phyloP scores from a whole-genome alignment of 2,329 filamentous ascomycete genomes.

The Cercospora sesami region DNA sequence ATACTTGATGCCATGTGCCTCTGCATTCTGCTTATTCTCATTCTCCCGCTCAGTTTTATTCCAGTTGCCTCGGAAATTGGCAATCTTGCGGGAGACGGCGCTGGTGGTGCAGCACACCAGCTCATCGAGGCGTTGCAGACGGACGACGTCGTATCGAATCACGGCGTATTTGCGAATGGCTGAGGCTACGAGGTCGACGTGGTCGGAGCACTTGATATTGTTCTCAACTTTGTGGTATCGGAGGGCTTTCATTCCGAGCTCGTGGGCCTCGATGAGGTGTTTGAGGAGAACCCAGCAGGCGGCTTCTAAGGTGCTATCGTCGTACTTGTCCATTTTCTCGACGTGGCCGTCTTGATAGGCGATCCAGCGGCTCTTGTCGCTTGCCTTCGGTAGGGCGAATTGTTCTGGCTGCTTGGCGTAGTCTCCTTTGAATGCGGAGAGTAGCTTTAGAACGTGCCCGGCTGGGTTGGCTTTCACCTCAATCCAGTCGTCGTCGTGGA shows the following conservation, averaged over 20 bases:
- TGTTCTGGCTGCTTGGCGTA: conserved; percentile 15
- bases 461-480: conserved; percentile 14
- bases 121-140: conserved; percentile 21
- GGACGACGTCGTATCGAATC: conserved; percentile 25
- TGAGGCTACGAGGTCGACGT: conserved; percentile 15
- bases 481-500: conserved; percentile 17
- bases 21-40: conserved; percentile 16
- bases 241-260: conserved; percentile 16
- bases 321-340: conserved; percentile 20
- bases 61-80: conserved; percentile 23
- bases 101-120: conserved; percentile 19
- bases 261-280: conserved; percentile 19
- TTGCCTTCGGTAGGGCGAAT: conserved; percentile 7
- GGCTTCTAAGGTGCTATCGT: conserved; percentile 15
- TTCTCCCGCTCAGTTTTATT: conserved; percentile 21
- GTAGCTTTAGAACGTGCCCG: conserved; percentile 14
- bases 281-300: conserved; percentile 22
- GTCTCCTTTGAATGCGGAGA: conserved; percentile 15
- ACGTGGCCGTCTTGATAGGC: conserved; percentile 19
- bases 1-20: conserved; percentile 15
- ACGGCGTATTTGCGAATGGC: conserved; percentile 21
- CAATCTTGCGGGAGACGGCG: conserved; percentile 21
- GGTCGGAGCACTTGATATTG: conserved; percentile 19
- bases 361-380: conserved; percentile 18
- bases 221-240: conserved; percentile 16